Evolutionary conservation across 371 early-diverging fungal species (phyloP).

Genomic region (Rhizopus arrhizus): DNA sequence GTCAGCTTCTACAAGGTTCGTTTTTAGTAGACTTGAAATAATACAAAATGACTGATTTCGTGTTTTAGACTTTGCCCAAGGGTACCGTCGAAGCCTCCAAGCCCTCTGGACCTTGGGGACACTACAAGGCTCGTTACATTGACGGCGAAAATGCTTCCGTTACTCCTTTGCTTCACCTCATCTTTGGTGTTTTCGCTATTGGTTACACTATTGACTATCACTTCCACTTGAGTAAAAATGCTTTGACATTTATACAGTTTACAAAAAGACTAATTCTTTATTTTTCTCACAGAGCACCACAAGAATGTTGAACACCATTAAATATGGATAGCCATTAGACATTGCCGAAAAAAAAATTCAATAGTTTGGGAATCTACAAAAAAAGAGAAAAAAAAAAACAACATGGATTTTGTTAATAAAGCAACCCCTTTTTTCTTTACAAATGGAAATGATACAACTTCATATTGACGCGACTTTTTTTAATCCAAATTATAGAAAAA

Average conservation of each 20-base stretch:
- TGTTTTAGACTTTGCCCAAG: slow-evolving; percentile 51
- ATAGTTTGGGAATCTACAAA: too few relatives aligned
- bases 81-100: slow-evolving; percentile 45
- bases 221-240: slow-evolving; percentile 66
- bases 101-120: slow-evolving; percentile 52
- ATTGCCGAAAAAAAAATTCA: too few relatives aligned
- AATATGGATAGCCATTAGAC: neutral
- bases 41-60: neutral
- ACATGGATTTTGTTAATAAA: too few relatives aligned
- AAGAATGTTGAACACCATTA: slow-evolving; percentile 74
- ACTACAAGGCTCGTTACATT: slow-evolving; percentile 69
- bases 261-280: slow-evolving; percentile 2
- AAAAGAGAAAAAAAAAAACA: too few relatives aligned
- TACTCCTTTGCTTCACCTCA: slow-evolving; percentile 60
- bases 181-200: slow-evolving; percentile 57
- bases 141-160: slow-evolving; percentile 65
- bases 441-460: too few relatives aligned
- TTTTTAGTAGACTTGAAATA: neutral
- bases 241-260: too few relatives aligned
- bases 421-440: too few relatives aligned
- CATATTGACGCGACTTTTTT: too few relatives aligned
- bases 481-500: too few relatives aligned
- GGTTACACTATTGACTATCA: slow-evolving; percentile 69
- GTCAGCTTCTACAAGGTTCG: slow-evolving; percentile 58
- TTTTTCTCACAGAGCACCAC: slow-evolving; percentile 60